Evolutionary conservation across 441 rosid genomes (phyloP).

Genomic region (Adansonia grandidieri): DNA sequence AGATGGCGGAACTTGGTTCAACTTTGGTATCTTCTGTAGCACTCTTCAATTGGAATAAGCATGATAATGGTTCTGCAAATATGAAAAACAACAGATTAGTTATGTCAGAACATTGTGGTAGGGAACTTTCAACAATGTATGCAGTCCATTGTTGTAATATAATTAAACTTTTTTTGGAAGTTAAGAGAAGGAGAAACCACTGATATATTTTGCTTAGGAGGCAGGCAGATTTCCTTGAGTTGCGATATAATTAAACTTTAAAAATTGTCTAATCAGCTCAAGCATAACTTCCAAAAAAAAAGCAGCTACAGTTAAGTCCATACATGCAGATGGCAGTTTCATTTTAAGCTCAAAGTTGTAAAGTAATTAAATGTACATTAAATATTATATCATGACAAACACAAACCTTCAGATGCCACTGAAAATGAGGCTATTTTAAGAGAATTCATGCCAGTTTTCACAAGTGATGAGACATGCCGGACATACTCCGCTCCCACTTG

Average conservation of each 20-base stretch:
- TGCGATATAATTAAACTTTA: neutral
- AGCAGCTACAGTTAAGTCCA: neutral
- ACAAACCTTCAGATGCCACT: slow-evolving; percentile 73
- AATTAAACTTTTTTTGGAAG: too few species aligned
- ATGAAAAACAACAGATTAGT: slow-evolving; percentile 19
- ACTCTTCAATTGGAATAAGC: slow-evolving; percentile 85
- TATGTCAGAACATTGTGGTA: neutral
- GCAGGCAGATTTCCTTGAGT: slow-evolving; percentile 5
- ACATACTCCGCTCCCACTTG: slow-evolving; percentile 84
- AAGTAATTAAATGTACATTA: neutral
- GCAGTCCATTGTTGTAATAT: neutral
- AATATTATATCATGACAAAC: slow-evolving; percentile 4
- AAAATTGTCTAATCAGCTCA: neutral
- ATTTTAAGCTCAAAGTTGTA: slow-evolving; percentile 21
- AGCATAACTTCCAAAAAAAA: slow-evolving; percentile 9
- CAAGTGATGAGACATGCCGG: slow-evolving; percentile 76
- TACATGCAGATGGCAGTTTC: neutral
- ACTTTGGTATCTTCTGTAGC: slow-evolving; percentile 60
- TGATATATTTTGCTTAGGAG: neutral
- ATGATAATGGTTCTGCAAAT: slow-evolving; percentile 66
- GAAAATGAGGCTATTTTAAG: slow-evolving; percentile 69
- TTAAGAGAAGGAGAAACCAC: slow-evolving; percentile 5
- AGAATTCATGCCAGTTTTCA: slow-evolving; percentile 81
- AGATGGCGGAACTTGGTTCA: slow-evolving; percentile 62
- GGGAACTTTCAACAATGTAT: neutral